These are phyloP conservation scores for Teunomyces funiuensis DNA, from an alignment of 805 yeast genomes.

Conservation along the genomic window DNA sequence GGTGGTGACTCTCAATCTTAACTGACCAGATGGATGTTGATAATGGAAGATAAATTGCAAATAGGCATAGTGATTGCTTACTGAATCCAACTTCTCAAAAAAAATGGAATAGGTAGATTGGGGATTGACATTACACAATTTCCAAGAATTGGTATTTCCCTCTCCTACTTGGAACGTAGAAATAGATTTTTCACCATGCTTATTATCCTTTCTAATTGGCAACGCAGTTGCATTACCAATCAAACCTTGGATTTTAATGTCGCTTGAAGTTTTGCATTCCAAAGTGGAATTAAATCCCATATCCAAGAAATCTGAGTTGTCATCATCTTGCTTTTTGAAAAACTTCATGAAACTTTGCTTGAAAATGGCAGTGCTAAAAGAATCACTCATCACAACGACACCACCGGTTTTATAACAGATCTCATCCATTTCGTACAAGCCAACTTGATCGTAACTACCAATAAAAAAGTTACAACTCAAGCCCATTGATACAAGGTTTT, in stretches of 20 bases:
- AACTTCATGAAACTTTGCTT: conserved; percentile 61
- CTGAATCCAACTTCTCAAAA: conserved; percentile 49
- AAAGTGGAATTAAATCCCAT: conserved; percentile 62
- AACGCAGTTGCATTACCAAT: conserved; percentile 63
- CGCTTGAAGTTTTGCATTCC: conserved; percentile 52
- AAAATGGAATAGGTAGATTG: conserved; percentile 60
- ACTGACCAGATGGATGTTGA: conserved; percentile 59
- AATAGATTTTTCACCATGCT: conserved; percentile 22
- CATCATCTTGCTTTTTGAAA: conserved; percentile 37
- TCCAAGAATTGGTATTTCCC: conserved; percentile 59
- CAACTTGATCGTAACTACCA: conserved; percentile 70
- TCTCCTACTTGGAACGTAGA: conserved; percentile 44
- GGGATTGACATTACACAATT: conserved; percentile 52
- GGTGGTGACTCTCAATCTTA: conserved; percentile 63
- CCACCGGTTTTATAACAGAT: conserved; percentile 63
- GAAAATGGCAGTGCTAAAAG: conserved; percentile 66
- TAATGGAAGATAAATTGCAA: conserved; percentile 60
- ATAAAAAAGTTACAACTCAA: conserved; percentile 57
- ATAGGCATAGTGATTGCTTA: conserved; percentile 25
- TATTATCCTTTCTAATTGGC: conserved; percentile 24
- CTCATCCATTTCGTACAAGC: conserved; percentile 64
- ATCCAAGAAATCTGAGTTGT: conserved; percentile 30
- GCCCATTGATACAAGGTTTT: conserved; percentile 48
- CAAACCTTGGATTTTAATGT: conserved; percentile 56
- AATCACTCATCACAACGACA: conserved; percentile 58